Base-by-base conservation (phyloP, 1,284 basidiomycete species). In the Coniophora puteana region DNA sequence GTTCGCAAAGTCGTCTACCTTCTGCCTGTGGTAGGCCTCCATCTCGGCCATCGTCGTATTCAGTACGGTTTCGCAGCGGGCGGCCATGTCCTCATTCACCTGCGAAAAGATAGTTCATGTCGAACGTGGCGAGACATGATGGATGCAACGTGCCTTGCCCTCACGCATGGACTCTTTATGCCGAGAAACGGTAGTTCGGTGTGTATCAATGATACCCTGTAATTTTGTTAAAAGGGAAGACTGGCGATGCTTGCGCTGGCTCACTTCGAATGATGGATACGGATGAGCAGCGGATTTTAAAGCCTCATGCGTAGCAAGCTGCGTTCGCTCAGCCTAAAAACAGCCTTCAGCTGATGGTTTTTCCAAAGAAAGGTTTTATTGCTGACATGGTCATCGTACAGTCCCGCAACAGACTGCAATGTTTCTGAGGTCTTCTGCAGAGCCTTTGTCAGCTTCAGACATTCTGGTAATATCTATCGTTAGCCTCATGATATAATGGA, bases 31-130 rank as follows among this genome's bases (percentile, higher is more conserved):
- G 51, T 88, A 89, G 2, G 75, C 80, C 43, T 89, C 84, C 71
- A 93, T 81, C 65, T 93, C 90, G 4, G 89, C 86, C 76, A 90
- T 83, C 0, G 90, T 91, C 4, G 82, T 82, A 58, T 93, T 93
- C 18, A 93, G 64, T 6, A 92, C 87, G 0, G 90, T 93, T 63
- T 93, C 90, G 58, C 87, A 92, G 14, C 89, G 76, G 3, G 79
- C 70, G 2, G 80, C 77, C 45, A 84, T 62, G 13, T 83, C 80
- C 42, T 82, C 78, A 49, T 82, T 69, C n/a, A 70, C 59, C 80
- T 84, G 43, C 10, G 37, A 11, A 24, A 17, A 38, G 35, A 40
- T 43, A 29, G 46, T 41, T 41, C 14, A 34, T 25, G 22, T 48
- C 30, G 2, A 1, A 12, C 12, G 18, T 28, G 14, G n/a, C n/a